Base-by-base conservation (phyloP, 768 basidiomycete genomes). In the Xerocomus potaroensis region DNA sequence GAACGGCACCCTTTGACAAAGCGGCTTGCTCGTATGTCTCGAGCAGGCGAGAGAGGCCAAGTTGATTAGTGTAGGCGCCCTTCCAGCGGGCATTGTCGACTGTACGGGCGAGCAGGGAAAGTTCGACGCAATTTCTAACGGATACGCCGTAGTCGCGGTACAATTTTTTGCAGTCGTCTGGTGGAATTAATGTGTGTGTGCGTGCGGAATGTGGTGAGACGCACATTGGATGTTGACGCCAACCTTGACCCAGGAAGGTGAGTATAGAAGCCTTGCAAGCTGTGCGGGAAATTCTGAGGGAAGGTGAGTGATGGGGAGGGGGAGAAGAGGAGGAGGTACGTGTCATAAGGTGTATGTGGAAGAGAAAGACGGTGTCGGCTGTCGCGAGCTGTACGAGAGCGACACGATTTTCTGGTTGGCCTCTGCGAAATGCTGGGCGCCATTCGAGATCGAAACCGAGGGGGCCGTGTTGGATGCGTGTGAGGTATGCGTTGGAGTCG, bases 401-500 rank as follows among this genome's bases (percentile, higher is more conserved):
- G 16, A 87, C 81, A 19, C 74, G 83, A 58, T 90, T 85, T 62
- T 82, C 76, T 22, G 65, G 57, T 21, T 65, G 58, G 16, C 82
- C 79, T 58, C 78, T 81, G 37, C 54, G 51, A 55, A 66, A 80
- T 16, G 58, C 78, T 0, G 89, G 89, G 49, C 75, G 79, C 87
- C 89, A 91, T 65, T 91, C 89, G 30, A 87, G 70, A 59, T 91
- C 89, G 52, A 91, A 81, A 22, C 89, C 89, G 41, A 77, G 33
- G 12, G 59, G 61, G 3, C 65, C 67, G 21, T 33, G 47, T 7
- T 57, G 55, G n/a, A 67, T 39, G 6, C 16, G 4, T 30, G 54
- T 45, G 23, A 67, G 57, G 12, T 34, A 38, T 14, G 19, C 19
- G 18, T 67, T 47, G 33, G 67, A 67, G 4, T 44, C 43, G 26